These are phyloP conservation scores for Penicillium pancosmium DNA, from an alignment of 495 filamentous ascomycete genomes.

Conservation along the genomic window DNA sequence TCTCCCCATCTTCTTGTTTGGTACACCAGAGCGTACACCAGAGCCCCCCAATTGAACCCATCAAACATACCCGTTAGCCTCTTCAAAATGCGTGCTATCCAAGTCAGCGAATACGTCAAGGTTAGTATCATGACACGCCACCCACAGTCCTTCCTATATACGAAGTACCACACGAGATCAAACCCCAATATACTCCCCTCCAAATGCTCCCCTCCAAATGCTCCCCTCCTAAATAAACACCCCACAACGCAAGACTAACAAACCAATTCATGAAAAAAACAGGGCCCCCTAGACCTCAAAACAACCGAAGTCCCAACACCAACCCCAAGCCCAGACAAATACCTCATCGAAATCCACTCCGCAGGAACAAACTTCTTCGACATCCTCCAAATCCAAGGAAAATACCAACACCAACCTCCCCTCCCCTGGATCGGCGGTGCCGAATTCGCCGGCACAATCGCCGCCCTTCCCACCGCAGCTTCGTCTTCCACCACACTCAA, in stretches of 20 bases:
- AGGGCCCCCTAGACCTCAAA: constrained; percentile 79
- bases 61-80: background rate
- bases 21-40: background rate
- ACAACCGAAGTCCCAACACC: constrained; percentile 75
- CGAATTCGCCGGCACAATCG: constrained; percentile 82
- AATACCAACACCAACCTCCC: constrained; percentile 67
- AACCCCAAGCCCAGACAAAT: constrained; percentile 67
- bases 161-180: background rate
- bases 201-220: too few relatives aligned
- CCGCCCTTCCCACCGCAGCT: constrained; percentile 59
- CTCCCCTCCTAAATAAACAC: too few relatives aligned
- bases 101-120: constrained; percentile 82
- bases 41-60: background rate
- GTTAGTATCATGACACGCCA: constrained; percentile 39
- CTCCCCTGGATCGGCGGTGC: constrained; percentile 87
- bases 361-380: constrained; percentile 96
- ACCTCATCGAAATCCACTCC: constrained; percentile 87
- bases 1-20: too few relatives aligned
- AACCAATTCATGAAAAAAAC: constrained; percentile 12
- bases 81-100: constrained; percentile 76
- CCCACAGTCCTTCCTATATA: background rate
- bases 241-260: background rate
- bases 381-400: constrained; percentile 84
- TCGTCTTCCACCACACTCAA: constrained; percentile 36
- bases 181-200: too few relatives aligned